Evolutionary conservation across 2,329 filamentous ascomycete species (phyloP).

Genomic region (Trichoderma sp.): DNA sequence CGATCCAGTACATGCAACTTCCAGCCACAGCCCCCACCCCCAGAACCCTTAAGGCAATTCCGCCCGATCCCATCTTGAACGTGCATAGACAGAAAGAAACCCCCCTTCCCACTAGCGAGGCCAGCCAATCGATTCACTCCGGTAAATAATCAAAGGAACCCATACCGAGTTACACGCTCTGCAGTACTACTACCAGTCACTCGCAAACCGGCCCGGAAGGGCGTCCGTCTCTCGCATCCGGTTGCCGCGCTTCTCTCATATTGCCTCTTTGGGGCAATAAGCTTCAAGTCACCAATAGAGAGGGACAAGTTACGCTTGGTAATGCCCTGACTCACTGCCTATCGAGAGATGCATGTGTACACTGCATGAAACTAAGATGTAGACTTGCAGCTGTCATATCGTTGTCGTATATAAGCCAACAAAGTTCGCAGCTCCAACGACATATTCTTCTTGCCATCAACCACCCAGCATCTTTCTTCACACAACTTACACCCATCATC

Average conservation of each 20-base stretch:
- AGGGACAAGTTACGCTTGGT: neutral
- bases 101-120: neutral
- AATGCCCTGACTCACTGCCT: neutral
- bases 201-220: neutral
- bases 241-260: neutral
- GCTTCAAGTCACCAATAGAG: neutral
- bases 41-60: neutral
- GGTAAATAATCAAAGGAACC: slow-evolving; percentile 1
- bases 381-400: neutral
- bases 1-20: neutral
- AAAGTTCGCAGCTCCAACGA: neutral
- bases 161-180: neutral
- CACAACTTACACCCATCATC: neutral
- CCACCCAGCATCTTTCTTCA: neutral
- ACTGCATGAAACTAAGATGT: neutral
- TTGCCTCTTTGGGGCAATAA: slow-evolving; percentile 11
- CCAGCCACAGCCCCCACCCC: slow-evolving; percentile 2
- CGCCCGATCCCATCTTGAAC: neutral
- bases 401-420: neutral
- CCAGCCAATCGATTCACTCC: neutral
- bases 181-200: neutral
- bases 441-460: neutral
- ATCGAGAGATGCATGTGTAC: neutral
- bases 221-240: neutral
- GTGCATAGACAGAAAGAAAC: neutral